Evolutionary conservation across 2,329 filamentous ascomycete genomes (phyloP).

Genomic region (Thielaviopsis punctulata): DNA sequence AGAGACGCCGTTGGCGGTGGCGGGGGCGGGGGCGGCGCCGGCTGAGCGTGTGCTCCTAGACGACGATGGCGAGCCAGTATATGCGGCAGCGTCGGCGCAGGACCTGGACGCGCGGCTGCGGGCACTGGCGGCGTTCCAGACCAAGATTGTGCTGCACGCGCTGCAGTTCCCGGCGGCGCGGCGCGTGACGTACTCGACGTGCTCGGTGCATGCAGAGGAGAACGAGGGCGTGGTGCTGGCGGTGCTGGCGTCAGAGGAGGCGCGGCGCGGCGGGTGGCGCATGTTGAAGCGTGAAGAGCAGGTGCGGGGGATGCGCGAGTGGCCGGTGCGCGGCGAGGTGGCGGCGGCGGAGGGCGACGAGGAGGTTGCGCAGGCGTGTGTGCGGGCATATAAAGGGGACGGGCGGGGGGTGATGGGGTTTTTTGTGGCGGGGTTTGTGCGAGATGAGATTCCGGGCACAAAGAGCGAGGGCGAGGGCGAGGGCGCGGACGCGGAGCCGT

Average conservation of each 20-base stretch:
- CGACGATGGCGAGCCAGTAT: constrained; percentile 40
- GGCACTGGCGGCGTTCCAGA: constrained; percentile 66
- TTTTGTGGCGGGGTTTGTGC: constrained; percentile 77
- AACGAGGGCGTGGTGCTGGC: constrained; percentile 72
- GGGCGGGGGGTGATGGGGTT: constrained; percentile 83
- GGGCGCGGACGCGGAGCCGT: constrained; percentile 26
- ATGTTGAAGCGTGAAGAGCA: constrained; percentile 58
- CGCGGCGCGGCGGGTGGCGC: constrained; percentile 54
- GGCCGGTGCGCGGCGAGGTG: constrained; percentile 48
- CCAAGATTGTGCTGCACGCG: constrained; percentile 66
- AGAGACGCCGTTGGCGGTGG: not conserved
- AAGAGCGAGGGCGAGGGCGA: constrained; percentile 13
- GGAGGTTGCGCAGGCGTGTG: constrained; percentile 52
- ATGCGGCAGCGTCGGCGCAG: constrained; percentile 32
- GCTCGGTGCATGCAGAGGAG: constrained; percentile 71
- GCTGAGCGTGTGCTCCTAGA: constrained; percentile 29
- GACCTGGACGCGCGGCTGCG: constrained; percentile 47
- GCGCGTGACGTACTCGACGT: constrained; percentile 83
- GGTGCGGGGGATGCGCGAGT: constrained; percentile 55
- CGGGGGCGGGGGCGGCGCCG: constrained; percentile 17
- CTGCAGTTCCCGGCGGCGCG: constrained; percentile 60
- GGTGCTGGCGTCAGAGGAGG: constrained; percentile 51
- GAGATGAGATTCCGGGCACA: constrained; percentile 30
- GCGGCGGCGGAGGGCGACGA: constrained; percentile 32
- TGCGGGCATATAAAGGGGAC: constrained; percentile 67